These are phyloP conservation scores for Penicillium sp. DNA, from an alignment of 2,329 filamentous ascomycete genomes.

Conservation along the genomic window DNA sequence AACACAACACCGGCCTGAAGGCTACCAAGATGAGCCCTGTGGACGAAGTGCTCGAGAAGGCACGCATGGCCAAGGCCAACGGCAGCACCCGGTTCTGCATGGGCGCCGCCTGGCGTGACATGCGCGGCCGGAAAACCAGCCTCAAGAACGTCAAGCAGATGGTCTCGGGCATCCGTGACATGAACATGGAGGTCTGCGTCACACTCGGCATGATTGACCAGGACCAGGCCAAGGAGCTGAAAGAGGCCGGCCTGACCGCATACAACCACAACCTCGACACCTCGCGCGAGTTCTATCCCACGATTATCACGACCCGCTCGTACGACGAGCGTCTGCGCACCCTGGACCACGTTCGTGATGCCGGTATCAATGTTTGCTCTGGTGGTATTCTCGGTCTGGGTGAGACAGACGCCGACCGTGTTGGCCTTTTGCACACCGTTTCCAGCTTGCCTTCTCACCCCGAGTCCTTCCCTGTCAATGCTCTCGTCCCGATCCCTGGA, in stretches of 20 bases:
- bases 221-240: conserved; percentile 76
- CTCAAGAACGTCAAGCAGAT: conserved; percentile 83
- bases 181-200: conserved; percentile 93
- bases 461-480: conserved; percentile 89
- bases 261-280: conserved; percentile 97
- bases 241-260: conserved; percentile 79
- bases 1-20: conserved; percentile 74
- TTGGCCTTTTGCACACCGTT: conserved; percentile 81
- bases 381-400: conserved; percentile 86
- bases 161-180: conserved; percentile 74
- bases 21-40: conserved; percentile 78
- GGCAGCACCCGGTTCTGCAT: conserved; percentile 93
- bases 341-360: conserved; percentile 75
- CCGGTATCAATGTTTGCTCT: conserved; percentile 86
- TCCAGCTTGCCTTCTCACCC: conserved; percentile 78
- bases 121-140: conserved; percentile 83
- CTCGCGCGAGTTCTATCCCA: conserved; percentile 83
- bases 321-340: conserved; percentile 87
- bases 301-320: conserved; percentile 77
- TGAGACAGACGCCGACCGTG: conserved; percentile 74
- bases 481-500: conserved; percentile 85
- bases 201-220: conserved; percentile 90
- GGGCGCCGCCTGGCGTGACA: conserved; percentile 92
- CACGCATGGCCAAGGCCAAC: conserved; percentile 74
- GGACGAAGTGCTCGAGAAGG: conserved; percentile 76